Base-by-base conservation (phyloP, 2,329 filamentous ascomycete species). In the Magnaporthiopsis poae region DNA sequence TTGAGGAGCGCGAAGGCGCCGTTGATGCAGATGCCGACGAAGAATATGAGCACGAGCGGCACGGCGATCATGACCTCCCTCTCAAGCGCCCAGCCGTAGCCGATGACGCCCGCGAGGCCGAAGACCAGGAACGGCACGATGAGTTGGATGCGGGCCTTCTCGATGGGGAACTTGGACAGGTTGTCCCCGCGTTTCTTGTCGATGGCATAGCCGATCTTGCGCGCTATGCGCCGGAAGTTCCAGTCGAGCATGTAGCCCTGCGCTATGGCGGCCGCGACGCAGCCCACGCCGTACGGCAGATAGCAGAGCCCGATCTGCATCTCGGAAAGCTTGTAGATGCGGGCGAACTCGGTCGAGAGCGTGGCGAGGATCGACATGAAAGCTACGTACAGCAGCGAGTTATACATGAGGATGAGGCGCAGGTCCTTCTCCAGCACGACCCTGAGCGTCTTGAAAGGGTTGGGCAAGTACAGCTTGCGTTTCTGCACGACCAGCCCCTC, bases 171-270 rank as follows among this genome's bases (percentile, higher is more conserved):
- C 27, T 77, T 76, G 7, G 74, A 73, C 62, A 85, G 75, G 69
- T 85, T 79, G 68, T 82, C 79, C 27, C 82, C 82, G 12, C 85
- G 84, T 69, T 84, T 86, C 67, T 80, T 82, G 68, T 85, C 84
- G 69, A 91, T 83, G 2, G 79, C 77, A 67, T 92, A 79, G 7
- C 86, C 86, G 21, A 88, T 78, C 39, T 82, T 81, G 63, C 79
- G 80, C 1, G 90, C 89, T 62, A 87, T 82, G 59, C 89, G 84
- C 8, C 86, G 82, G 74, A 90, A 96, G 74, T 92, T 92, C 81
- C 85, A 87, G 75, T 86, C 83, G 63, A 84, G 77, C 7, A 85
- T 72, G 69, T 81, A 81, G 5, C 90, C 89, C 68, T 85, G 83
- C n/a, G 75, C 73, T 33, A 85, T 70, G 15, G 82, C 79, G 0